Evolutionary conservation across 306 rosid species (phyloP), one percentile per base, ranked within the genome.

Genomic region (Clitoria ternatea): DNA sequence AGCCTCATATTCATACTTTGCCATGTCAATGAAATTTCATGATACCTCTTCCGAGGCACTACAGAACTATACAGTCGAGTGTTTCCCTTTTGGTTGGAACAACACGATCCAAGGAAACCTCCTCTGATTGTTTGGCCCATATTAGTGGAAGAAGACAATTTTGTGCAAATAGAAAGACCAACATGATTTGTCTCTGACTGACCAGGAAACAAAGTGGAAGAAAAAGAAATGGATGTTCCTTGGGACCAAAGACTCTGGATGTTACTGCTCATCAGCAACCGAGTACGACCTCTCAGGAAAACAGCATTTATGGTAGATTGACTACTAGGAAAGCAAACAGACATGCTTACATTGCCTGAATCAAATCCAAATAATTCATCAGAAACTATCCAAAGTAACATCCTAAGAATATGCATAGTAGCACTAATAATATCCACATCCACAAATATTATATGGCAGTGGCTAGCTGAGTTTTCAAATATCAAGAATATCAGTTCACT

Each of bases 271-370:
- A 89, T 68, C 68, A 82, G 81, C 66, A 85, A 67, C 63, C 60
- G 82, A 49, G 72, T 50, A 69, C 76, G 70, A 48, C 86, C 81
- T 69, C 75, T 90, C 77, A 79, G 29, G 74, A 76, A 78, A 63
- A 81, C 72, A 40, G 66, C 80, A 84, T 63, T 88, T 72, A 77
- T 79, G 20, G 87, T 66, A 66, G 80, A 78, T 32, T 82, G 74
- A 66, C 80, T 43, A 62, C 61, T 73, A 66, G 88, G 45, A 82
- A 83, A 66, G 43, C 85, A 66, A 78, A 80, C 66, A 50, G 69
- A 76, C 88, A 88, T 85, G 75, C 69, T 85, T 64, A 76, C 84
- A 80, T 44, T 71, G 71, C 96, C 92, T 93, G 86, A 74, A 63
- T 77, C 79, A 83, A 60, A 79, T 76, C 59, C 71, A 75, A 77